Evolutionary conservation across 768 basidiomycete genomes (phyloP).

Genomic region (Wakefieldia striispora): DNA sequence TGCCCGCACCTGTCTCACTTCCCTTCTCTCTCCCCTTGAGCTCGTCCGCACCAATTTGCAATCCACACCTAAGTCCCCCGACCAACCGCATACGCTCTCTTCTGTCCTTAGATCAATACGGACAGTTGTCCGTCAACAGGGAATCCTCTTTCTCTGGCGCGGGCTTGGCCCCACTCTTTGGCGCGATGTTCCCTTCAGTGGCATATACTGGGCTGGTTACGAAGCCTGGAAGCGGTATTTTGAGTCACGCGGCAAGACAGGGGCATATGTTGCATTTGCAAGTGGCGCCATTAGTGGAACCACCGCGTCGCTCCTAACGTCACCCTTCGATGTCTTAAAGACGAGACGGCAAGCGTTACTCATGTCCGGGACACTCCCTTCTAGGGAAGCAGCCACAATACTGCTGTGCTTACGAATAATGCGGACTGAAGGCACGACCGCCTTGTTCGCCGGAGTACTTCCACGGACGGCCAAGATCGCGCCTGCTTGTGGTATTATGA

Average conservation of each 20-base stretch:
- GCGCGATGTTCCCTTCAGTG: constrained; percentile 97
- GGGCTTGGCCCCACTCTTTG: constrained; percentile 91
- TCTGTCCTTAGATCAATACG: constrained; percentile 69
- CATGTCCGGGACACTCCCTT: constrained; percentile 52
- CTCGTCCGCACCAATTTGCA: constrained; percentile 92
- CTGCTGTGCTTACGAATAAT: constrained; percentile 68
- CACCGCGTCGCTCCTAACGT: constrained; percentile 81
- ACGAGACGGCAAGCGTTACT: constrained; percentile 86
- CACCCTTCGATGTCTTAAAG: constrained; percentile 96
- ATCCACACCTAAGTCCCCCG: constrained; percentile 71
- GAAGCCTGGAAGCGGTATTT: constrained; percentile 75
- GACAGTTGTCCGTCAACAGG: constrained; percentile 56
- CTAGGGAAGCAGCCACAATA: constrained; percentile 48
- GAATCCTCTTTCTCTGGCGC: constrained; percentile 76
- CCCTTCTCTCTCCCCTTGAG: constrained; percentile 84
- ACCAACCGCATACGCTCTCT: constrained; percentile 71
- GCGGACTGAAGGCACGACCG: constrained; percentile 71
- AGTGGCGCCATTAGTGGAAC: constrained; percentile 90
- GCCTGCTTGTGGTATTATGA: constrained; percentile 98
- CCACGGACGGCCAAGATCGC: constrained; percentile 95
- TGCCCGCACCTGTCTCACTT: constrained; percentile 77
- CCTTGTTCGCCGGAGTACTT: constrained; percentile 79
- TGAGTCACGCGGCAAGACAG: constrained; percentile 49
- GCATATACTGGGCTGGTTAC: constrained; percentile 95
- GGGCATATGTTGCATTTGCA: constrained; percentile 74